phyloP scores from a whole-genome alignment of 1,284 basidiomycete genomes.

The Rhodofomes roseus region DNA sequence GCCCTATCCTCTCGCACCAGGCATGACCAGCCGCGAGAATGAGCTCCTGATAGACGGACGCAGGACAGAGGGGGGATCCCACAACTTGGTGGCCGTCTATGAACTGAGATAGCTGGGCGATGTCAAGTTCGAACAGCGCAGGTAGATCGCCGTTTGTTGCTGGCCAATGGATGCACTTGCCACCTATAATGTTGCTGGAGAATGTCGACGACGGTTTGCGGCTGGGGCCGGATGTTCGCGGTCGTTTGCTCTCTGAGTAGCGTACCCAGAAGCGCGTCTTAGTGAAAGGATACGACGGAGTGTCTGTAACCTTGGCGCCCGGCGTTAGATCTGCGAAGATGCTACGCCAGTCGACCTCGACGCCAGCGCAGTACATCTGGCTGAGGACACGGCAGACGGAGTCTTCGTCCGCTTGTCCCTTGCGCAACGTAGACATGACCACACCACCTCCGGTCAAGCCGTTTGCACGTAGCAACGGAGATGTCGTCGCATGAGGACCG shows the following conservation, averaged over 20 bases:
- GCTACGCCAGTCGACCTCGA: slow-evolving; percentile 48
- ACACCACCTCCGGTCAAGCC: slow-evolving; percentile 18
- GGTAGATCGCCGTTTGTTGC: slow-evolving; percentile 34
- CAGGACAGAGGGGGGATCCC: slow-evolving; percentile 58
- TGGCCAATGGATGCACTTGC: slow-evolving; percentile 42
- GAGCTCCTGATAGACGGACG: slow-evolving; percentile 63
- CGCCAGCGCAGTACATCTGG: slow-evolving; percentile 41
- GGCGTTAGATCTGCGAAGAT: slow-evolving; percentile 46
- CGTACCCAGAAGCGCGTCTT: slow-evolving; percentile 54
- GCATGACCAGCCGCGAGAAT: slow-evolving; percentile 42
- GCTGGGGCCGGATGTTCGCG: neutral
- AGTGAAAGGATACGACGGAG: slow-evolving; percentile 64
- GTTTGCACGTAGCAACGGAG: slow-evolving; percentile 46
- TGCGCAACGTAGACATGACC: slow-evolving; percentile 43
- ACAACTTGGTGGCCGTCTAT: slow-evolving; percentile 61
- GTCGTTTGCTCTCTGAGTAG: slow-evolving; percentile 32
- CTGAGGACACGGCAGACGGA: slow-evolving; percentile 43
- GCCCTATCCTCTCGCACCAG: slow-evolving; percentile 28
- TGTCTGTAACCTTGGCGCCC: slow-evolving; percentile 36
- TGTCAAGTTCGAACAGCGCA: slow-evolving; percentile 52
- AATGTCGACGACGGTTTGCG: neutral
- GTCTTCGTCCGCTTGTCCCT: slow-evolving; percentile 39
- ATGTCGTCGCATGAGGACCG: slow-evolving; percentile 54
- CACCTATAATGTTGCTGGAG: slow-evolving; percentile 19
- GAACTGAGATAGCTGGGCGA: slow-evolving; percentile 38